These are phyloP conservation scores for Sechiopsis laciniata DNA, from an alignment of 306 rosid species.

Conservation along the genomic window DNA sequence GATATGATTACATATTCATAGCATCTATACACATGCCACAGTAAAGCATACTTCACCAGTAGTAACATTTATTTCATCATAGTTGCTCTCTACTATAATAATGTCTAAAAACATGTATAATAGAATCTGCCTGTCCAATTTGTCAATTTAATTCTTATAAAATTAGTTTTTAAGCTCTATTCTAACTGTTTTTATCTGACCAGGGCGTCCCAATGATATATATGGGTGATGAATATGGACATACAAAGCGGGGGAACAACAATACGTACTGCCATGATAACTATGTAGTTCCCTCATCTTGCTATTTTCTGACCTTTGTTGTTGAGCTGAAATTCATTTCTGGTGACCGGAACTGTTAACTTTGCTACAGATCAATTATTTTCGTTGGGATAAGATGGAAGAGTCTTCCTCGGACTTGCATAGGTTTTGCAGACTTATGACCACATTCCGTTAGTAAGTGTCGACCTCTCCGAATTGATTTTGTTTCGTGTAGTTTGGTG, in stretches of 20 bases:
- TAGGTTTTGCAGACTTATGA: slow-evolving; percentile 78
- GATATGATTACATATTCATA: neutral
- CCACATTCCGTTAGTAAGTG: slow-evolving; percentile 65
- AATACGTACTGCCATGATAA: slow-evolving; percentile 96
- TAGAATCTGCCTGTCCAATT: neutral
- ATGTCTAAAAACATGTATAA: neutral
- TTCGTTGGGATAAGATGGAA: slow-evolving; percentile 86
- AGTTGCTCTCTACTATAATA: neutral
- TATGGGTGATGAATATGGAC: slow-evolving; percentile 99
- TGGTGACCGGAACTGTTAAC: slow-evolving; percentile 18
- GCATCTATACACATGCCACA: neutral
- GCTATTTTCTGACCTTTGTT: slow-evolving; percentile 13
- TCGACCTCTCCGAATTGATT: slow-evolving; percentile 7
- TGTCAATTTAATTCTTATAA: neutral
- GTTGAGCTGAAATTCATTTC: slow-evolving; percentile 3
- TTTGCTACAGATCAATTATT: slow-evolving; percentile 69
- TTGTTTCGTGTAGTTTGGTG: slow-evolving; percentile 11
- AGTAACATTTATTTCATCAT: neutral
- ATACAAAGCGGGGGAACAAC: slow-evolving; percentile 97
- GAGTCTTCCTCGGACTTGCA: slow-evolving; percentile 63
- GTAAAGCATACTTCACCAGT: neutral
- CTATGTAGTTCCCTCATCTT: slow-evolving; percentile 47
- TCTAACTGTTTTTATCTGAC: slow-evolving; percentile 20
- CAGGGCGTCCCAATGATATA: slow-evolving; percentile 95
- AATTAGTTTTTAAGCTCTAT: neutral